Percentiles rank a stretch among this genome's conserved stretches.
Evolutionary conservation across 805 yeast genomes (phyloP).

Genomic region (Ogataea methanolica): DNA sequence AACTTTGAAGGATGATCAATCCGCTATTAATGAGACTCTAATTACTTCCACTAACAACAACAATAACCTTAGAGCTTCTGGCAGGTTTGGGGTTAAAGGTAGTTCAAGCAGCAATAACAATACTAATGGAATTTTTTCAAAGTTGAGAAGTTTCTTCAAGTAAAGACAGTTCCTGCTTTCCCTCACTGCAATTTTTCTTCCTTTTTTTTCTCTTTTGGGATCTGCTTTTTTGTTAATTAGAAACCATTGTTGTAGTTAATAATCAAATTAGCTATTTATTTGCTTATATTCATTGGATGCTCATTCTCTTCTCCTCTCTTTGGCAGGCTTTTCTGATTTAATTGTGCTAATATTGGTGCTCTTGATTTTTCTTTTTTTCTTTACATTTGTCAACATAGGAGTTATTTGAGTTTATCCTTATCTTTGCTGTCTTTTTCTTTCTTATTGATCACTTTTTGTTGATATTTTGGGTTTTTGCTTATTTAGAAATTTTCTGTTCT

Average conservation of each 20-base stretch:
- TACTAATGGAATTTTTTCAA: slow-evolving; percentile 14
- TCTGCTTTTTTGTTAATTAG: neutral
- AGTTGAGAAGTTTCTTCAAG: slow-evolving; percentile 22
- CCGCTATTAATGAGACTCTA: neutral
- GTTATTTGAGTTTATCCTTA: no score
- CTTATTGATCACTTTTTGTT: no score
- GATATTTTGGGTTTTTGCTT: no score
- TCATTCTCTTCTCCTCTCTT: neutral
- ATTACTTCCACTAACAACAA: neutral
- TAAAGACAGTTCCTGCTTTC: neutral
- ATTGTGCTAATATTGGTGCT: neutral
- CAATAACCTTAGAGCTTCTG: neutral
- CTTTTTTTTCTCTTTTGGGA: neutral
- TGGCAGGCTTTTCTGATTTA: neutral
- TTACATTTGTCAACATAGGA: no score
- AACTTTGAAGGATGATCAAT: slow-evolving; percentile 1
- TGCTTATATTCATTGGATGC: neutral
- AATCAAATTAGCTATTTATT: neutral
- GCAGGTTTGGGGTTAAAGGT: neutral
- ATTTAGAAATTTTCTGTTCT: no score
- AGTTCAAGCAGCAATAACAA: slow-evolving; percentile 1
- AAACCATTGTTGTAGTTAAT: neutral
- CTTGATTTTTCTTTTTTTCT: no score
- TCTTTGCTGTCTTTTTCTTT: no score
- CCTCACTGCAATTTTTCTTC: neutral